Conservation (phyloP, 768 basidiomycete genomes). For the Lenzites betulinus region DNA sequence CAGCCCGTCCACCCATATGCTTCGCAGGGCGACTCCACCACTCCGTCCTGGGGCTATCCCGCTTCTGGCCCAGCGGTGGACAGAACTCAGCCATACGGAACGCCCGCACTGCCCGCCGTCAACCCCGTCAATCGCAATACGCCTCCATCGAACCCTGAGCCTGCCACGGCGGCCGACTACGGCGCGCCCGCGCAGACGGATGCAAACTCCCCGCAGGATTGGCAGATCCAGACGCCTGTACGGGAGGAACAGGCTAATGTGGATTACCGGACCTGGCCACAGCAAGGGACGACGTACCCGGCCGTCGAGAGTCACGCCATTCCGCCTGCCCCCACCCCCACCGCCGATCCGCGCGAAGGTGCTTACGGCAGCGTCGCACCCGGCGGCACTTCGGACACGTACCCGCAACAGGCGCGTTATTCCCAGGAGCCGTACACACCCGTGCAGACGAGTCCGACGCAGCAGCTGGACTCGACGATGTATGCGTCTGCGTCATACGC, state of each 20-base stretch:
- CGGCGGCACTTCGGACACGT: constrained; percentile 13
- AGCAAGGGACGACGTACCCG: constrained; percentile 20
- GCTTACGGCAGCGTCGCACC: constrained; percentile 24
- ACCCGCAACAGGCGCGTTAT: constrained; percentile 20
- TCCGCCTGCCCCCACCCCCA: constrained; percentile 18
- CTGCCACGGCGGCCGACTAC: constrained; percentile 21
- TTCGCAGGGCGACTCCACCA: constrained; percentile 40
- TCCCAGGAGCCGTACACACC: constrained; percentile 25
- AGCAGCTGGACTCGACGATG: constrained; percentile 34
- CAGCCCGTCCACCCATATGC: constrained; percentile 42
- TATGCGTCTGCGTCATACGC: constrained; percentile 35
- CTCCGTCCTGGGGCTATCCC: constrained; percentile 60
- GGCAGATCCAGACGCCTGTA: constrained; percentile 25
- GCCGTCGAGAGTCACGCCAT: constrained; percentile 23
- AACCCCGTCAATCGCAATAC: constrained; percentile 49
- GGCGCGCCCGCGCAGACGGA: constrained; percentile 21
- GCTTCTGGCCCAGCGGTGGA: constrained; percentile 33
- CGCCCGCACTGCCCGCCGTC: constrained; percentile 50
- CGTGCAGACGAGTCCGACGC: constrained; percentile 29
- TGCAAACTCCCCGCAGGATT: constrained; percentile 21
- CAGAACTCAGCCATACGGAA: constrained; percentile 46
- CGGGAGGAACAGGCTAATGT: constrained; percentile 24
- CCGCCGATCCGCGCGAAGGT: constrained; percentile 22
- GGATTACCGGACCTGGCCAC: constrained; percentile 30
- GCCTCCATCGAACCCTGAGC: constrained; percentile 18